phyloP scores from a whole-genome alignment of 1,139 yeast species.

The Arxiozyma heterogenica region DNA sequence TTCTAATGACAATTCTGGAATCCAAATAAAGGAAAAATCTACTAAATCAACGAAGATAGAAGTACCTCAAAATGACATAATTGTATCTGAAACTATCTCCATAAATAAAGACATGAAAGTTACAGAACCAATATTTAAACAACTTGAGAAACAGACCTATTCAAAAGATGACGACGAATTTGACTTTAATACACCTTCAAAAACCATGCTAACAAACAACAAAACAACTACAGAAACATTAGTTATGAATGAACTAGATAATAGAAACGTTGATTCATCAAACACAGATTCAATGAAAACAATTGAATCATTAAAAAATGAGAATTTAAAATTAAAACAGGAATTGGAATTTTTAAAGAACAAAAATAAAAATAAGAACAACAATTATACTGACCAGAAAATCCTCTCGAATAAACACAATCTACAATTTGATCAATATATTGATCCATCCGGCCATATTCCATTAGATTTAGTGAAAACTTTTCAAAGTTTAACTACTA shows the following conservation, averaged over 20 bases:
- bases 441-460: constrained; percentile 4
- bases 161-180: neutral
- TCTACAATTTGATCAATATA: constrained; percentile 2
- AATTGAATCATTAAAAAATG: neutral
- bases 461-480: constrained; percentile 4
- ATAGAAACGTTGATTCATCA: neutral
- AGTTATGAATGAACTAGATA: neutral
- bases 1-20: neutral
- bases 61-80: neutral
- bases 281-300: neutral
- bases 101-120: neutral
- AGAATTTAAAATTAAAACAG: constrained; percentile 1
- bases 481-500: neutral
- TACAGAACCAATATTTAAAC: neutral
- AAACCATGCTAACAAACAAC: neutral
- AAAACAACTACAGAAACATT: neutral
- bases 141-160: neutral
- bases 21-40: neutral
- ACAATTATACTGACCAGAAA: neutral
- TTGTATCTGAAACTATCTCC: neutral
- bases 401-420: neutral
- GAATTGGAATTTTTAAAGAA: neutral
- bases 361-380: neutral
- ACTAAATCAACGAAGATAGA: neutral
- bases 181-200: neutral